Conservation (phyloP, 352 stramenopile genomes). For the Phytophthora hibernalis region DNA sequence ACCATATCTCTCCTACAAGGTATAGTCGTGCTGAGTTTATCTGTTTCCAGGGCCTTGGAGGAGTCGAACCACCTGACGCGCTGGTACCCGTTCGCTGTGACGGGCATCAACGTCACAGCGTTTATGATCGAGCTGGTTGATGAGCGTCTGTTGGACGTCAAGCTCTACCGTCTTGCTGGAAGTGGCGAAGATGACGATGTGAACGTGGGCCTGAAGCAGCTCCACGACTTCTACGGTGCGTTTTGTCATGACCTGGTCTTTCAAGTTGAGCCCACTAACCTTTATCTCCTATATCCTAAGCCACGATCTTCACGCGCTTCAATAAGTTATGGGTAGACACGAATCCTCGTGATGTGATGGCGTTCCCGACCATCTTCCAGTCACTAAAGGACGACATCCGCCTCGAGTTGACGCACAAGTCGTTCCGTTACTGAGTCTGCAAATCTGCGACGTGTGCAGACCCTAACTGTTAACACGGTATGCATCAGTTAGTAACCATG, state of each 20-base stretch:
- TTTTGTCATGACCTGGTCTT: neutral
- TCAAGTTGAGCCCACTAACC: neutral
- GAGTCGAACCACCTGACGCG: constrained; percentile 87
- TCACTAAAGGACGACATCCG: constrained; percentile 78
- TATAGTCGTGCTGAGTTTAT: neutral
- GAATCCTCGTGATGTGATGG: constrained; percentile 87
- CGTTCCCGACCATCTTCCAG: constrained; percentile 86
- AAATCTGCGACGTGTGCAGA: constrained; percentile 35
- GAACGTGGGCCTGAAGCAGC: constrained; percentile 44
- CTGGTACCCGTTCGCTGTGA: constrained; percentile 89
- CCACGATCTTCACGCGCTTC: constrained; percentile 82
- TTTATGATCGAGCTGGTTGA: constrained; percentile 82
- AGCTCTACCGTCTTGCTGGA: constrained; percentile 60
- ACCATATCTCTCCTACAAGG: too few species aligned
- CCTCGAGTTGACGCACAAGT: constrained; percentile 55
- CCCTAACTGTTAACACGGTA: constrained; percentile 22
- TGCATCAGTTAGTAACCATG: constrained; percentile 21
- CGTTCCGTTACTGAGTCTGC: constrained; percentile 71
- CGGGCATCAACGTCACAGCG: constrained; percentile 87
- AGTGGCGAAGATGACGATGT: constrained; percentile 38
- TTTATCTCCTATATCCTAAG: constrained; percentile 33
- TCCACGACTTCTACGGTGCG: constrained; percentile 86
- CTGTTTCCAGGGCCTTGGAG: constrained; percentile 59
- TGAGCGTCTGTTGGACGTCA: constrained; percentile 79
- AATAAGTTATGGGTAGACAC: constrained; percentile 85